phyloP scores from a whole-genome alignment of 2,329 filamentous ascomycete species.

The Colletotrichum liriopes region DNA sequence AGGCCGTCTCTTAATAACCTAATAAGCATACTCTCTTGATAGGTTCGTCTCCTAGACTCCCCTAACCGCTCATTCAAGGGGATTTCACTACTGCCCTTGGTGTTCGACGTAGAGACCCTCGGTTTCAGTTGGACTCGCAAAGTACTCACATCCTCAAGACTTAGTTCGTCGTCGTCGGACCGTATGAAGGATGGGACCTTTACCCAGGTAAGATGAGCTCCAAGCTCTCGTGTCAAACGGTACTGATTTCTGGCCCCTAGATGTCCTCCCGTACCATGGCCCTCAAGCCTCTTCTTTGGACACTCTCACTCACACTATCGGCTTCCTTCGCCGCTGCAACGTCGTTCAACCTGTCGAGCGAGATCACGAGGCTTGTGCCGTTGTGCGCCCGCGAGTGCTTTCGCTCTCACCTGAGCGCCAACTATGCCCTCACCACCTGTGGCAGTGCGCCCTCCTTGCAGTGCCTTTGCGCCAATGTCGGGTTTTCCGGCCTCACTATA shows the following conservation, averaged over 20 bases:
- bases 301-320: conserved; percentile 51
- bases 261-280: conserved; percentile 63
- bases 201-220: conserved; percentile 29
- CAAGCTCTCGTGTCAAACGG: not conserved
- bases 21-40: conserved; percentile 28
- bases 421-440: conserved; percentile 69
- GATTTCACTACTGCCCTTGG: not conserved
- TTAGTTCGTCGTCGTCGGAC: conserved; percentile 14
- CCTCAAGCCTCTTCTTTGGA: conserved; percentile 52
- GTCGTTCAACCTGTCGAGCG: conserved; percentile 53
- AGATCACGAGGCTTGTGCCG: conserved; percentile 65
- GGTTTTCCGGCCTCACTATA: conserved; percentile 75
- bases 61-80: not conserved
- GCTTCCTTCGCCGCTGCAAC: conserved; percentile 47
- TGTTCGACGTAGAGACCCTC: not conserved
- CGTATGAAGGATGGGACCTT: conserved; percentile 46
- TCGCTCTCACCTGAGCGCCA: conserved; percentile 72
- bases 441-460: conserved; percentile 66
- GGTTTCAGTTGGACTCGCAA: not conserved
- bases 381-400: conserved; percentile 75
- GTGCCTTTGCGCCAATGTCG: conserved; percentile 75
- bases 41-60: conserved; percentile 26
- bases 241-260: conserved; percentile 46
- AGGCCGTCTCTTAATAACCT: conserved; percentile 41
- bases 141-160: conserved; percentile 28